These are phyloP conservation scores for Paramyrothecium sp. DNA, from an alignment of 2,329 filamentous ascomycete genomes.

Conservation along the genomic window DNA sequence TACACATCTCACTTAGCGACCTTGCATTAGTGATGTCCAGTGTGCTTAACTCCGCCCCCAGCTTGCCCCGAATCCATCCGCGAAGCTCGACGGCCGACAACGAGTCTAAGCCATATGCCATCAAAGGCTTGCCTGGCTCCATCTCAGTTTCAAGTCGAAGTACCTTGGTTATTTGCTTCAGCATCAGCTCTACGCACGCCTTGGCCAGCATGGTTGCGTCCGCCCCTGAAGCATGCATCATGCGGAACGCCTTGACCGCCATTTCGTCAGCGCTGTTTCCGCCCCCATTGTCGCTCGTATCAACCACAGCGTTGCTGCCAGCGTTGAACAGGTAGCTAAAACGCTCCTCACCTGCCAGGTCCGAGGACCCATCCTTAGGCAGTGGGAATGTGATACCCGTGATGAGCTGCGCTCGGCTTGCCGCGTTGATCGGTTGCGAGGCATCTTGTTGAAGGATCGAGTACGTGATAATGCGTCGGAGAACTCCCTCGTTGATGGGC, in stretches of 20 bases:
- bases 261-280: not conserved
- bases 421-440: constrained; percentile 8
- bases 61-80: constrained; percentile 19
- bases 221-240: constrained; percentile 11
- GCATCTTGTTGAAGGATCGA: constrained; percentile 23
- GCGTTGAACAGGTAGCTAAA: constrained; percentile 15
- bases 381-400: constrained; percentile 20
- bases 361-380: constrained; percentile 16
- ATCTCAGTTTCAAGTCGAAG: constrained; percentile 20
- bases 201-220: too few relatives aligned
- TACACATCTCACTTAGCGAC: too few relatives aligned
- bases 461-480: constrained; percentile 23
- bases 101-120: constrained; percentile 26
- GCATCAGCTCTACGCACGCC: too few relatives aligned
- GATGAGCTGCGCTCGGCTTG: constrained; percentile 20
- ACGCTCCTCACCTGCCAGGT: constrained; percentile 18
- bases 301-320: too few relatives aligned
- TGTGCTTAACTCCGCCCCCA: constrained; percentile 21
- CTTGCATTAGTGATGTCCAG: constrained; percentile 25
- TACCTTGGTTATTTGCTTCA: too few relatives aligned
- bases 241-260: constrained; percentile 16
- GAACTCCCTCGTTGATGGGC: constrained; percentile 22
- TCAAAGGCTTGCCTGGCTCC: constrained; percentile 19
- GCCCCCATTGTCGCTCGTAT: not conserved
- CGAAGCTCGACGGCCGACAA: constrained; percentile 26